Percentiles rank a stretch among this genome's conserved stretches.
Conservation (phyloP, 805 yeast genomes). For the Saturnispora diversa region DNA sequence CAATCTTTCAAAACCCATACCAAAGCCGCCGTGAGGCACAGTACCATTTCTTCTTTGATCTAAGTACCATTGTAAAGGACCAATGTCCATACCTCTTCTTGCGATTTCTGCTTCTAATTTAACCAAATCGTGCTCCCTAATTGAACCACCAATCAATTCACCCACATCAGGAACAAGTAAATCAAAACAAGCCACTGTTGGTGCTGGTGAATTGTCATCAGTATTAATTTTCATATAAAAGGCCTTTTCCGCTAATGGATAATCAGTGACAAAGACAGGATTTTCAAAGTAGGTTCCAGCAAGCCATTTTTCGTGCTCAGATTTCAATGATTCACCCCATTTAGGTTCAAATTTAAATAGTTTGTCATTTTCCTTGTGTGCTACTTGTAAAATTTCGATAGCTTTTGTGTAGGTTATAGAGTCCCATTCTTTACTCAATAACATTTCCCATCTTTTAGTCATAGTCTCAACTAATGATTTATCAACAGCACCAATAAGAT, state of each 20-base stretch:
- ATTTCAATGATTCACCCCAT: slow-evolving; percentile 69
- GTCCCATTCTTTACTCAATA: slow-evolving; percentile 52
- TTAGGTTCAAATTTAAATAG: slow-evolving; percentile 37
- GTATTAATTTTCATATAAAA: slow-evolving; percentile 74
- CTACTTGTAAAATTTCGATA: slow-evolving; percentile 39
- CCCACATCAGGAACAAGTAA: slow-evolving; percentile 86
- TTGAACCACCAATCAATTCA: slow-evolving; percentile 88
- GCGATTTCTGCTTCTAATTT: slow-evolving; percentile 43
- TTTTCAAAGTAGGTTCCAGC: slow-evolving; percentile 59
- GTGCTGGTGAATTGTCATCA: slow-evolving; percentile 29
- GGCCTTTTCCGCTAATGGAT: slow-evolving; percentile 73
- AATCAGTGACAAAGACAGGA: slow-evolving; percentile 86
- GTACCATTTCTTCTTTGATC: slow-evolving; percentile 68
- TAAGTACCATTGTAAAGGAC: slow-evolving; percentile 71
- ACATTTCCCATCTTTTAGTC: slow-evolving; percentile 49
- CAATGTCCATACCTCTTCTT: slow-evolving; percentile 46
- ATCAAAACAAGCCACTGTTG: slow-evolving; percentile 86
- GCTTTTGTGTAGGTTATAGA: slow-evolving; percentile 73
- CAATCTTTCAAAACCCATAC: slow-evolving; percentile 87
- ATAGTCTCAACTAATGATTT: slow-evolving; percentile 33
- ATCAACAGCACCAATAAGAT: slow-evolving; percentile 33
- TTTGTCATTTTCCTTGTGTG: slow-evolving; percentile 27
- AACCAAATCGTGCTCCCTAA: slow-evolving; percentile 66
- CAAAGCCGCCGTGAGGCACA: slow-evolving; percentile 95
- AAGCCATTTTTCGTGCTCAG: slow-evolving; percentile 89